Evolutionary conservation across 257 asterid species (phyloP).

Genomic region (Gentiana straminea): DNA sequence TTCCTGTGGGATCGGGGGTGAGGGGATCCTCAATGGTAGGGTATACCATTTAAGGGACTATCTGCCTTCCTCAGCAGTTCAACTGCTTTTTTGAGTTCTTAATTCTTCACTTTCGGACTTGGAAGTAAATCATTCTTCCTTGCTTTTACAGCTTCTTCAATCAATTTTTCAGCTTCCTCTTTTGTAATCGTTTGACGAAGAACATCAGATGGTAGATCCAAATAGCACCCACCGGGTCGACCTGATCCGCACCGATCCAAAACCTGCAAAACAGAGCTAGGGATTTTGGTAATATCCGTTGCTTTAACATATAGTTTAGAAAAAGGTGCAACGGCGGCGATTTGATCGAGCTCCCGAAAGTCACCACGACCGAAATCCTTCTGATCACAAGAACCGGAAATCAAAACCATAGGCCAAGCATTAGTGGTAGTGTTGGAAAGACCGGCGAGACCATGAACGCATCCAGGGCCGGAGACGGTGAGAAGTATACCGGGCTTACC

Average conservation of each 20-base stretch:
- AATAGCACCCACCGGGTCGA: constrained; percentile 76
- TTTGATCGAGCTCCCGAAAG: constrained; percentile 80
- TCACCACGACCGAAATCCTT: constrained; percentile 63
- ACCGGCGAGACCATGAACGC: constrained; percentile 95
- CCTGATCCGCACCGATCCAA: constrained; percentile 50
- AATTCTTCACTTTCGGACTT: constrained; percentile 28
- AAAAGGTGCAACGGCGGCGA: constrained; percentile 66
- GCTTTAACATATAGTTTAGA: constrained; percentile 66
- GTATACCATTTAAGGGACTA: constrained; percentile 29
- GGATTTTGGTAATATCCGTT: constrained; percentile 47
- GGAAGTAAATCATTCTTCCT: constrained; percentile 23
- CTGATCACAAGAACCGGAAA: constrained; percentile 92
- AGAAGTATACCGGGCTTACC: constrained; percentile 86
- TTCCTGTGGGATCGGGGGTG: no score
- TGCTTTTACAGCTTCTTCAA: constrained; percentile 33
- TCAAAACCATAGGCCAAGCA: constrained; percentile 79
- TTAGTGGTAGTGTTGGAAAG: constrained; percentile 70
- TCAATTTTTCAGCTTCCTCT: constrained; percentile 51
- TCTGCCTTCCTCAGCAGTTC: constrained; percentile 54
- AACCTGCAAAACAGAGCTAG: constrained; percentile 49
- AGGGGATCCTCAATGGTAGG: no score
- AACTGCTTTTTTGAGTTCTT: constrained; percentile 49
- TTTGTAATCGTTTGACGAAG: constrained; percentile 51
- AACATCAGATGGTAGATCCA: constrained; percentile 77
- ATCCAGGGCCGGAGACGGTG: constrained; percentile 93